Conservation (phyloP, 2,329 filamentous ascomycete species). For the Phaeosphaeriaceae sp. region DNA sequence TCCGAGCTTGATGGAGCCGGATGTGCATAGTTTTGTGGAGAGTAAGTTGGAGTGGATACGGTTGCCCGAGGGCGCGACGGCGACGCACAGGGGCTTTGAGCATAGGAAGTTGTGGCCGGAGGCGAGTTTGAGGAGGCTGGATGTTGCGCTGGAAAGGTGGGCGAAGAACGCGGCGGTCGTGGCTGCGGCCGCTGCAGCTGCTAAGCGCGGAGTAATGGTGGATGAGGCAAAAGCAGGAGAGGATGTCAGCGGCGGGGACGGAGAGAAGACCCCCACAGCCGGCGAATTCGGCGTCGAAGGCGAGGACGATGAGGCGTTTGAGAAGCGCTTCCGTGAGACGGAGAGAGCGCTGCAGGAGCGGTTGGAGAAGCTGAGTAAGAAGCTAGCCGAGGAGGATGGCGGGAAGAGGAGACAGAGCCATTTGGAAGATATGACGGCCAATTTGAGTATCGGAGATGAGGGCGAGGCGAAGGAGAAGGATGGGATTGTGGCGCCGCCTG, state of each 20-base stretch:
- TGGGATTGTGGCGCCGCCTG: background rate
- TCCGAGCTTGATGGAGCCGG: slow-evolving; percentile 38
- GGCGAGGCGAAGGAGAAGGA: background rate
- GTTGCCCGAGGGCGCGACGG: slow-evolving; percentile 32
- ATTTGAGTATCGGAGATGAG: background rate
- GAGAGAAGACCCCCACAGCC: slow-evolving; percentile 38
- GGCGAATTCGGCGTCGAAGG: slow-evolving; percentile 16
- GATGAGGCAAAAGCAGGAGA: slow-evolving; percentile 3
- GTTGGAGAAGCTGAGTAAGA: slow-evolving; percentile 38
- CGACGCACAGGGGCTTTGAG: slow-evolving; percentile 15
- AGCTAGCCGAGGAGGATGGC: slow-evolving; percentile 21
- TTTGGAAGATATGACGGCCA: slow-evolving; percentile 16
- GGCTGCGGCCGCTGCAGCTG: slow-evolving; percentile 1
- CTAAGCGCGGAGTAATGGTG: background rate
- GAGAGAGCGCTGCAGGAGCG: slow-evolving; percentile 37
- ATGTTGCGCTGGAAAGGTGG: slow-evolving; percentile 16
- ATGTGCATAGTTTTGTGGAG: slow-evolving; percentile 36
- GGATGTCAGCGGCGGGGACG: slow-evolving; percentile 14
- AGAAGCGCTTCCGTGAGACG: slow-evolving; percentile 31
- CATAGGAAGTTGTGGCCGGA: slow-evolving; percentile 31
- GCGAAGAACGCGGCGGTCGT: slow-evolving; percentile 8
- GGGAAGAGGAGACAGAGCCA: background rate
- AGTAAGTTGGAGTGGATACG: slow-evolving; percentile 40
- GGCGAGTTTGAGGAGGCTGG: slow-evolving; percentile 34
- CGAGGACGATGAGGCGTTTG: slow-evolving; percentile 41